Conservation (phyloP, 148 eudicot genomes). For the Camellia granthamiana region DNA sequence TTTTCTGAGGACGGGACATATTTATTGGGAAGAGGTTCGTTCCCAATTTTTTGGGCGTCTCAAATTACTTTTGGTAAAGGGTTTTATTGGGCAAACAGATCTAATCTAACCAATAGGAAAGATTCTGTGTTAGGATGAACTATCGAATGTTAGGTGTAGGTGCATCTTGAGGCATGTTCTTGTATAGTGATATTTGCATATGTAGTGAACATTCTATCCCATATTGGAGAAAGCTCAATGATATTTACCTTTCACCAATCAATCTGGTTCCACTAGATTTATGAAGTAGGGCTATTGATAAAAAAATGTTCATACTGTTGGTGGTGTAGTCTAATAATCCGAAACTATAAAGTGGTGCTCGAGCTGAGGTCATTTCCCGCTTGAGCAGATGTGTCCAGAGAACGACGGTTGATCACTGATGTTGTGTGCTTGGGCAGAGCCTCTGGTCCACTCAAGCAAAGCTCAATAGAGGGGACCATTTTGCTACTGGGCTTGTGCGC, state of each 20-base stretch:
- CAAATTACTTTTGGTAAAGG: not conserved
- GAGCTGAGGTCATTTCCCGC: no score
- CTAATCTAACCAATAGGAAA: not conserved
- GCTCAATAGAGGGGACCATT: no score
- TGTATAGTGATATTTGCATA: not conserved
- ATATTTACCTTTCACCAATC: not conserved
- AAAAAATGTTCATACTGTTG: not conserved
- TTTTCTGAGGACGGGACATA: not conserved
- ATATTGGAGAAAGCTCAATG: not conserved
- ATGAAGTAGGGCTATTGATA: not conserved
- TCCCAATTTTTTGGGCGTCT: not conserved
- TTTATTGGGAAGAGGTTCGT: not conserved
- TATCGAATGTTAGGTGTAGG: not conserved
- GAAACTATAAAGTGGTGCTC: no score
- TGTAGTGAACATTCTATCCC: not conserved
- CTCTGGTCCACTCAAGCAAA: no score
- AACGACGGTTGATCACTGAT: no score
- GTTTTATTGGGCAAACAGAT: not conserved
- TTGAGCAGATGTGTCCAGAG: no score
- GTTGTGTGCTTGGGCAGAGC: no score
- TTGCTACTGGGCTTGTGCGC: no score
- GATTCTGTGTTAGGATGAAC: not conserved
- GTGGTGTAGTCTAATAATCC: no score
- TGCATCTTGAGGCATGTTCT: not conserved
- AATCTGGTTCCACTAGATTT: slow-evolving; percentile 10